Evolutionary conservation across 1,284 basidiomycete species (phyloP).

Genomic region (Spongiforma sp.): DNA sequence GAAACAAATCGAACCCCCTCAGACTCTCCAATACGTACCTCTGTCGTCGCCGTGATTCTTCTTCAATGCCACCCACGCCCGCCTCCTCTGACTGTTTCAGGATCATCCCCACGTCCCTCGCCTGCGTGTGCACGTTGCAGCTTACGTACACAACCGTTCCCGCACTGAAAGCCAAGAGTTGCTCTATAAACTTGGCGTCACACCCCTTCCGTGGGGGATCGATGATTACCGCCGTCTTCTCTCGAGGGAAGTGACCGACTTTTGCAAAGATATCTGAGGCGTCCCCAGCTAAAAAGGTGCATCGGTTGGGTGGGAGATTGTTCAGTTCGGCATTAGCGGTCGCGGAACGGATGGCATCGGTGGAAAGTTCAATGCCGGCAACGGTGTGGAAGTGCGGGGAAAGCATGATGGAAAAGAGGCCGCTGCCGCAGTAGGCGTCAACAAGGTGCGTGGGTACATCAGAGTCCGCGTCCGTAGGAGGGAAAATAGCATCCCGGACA

Average conservation of each 20-base stretch:
- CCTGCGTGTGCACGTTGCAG: slow-evolving; percentile 93
- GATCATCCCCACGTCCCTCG: slow-evolving; percentile 81
- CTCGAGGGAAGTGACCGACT: slow-evolving; percentile 70
- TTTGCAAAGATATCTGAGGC: slow-evolving; percentile 71
- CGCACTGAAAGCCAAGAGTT: slow-evolving; percentile 76
- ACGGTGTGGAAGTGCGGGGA: slow-evolving; percentile 79
- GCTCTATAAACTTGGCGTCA: slow-evolving; percentile 81
- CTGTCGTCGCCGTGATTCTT: slow-evolving; percentile 31
- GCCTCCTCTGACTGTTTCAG: slow-evolving; percentile 46
- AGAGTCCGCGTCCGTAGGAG: slow-evolving; percentile 13
- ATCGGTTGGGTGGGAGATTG: slow-evolving; percentile 44
- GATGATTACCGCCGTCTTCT: slow-evolving; percentile 75
- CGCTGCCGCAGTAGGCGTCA: slow-evolving; percentile 92
- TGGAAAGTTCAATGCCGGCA: slow-evolving; percentile 90
- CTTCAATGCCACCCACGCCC: slow-evolving; percentile 24
- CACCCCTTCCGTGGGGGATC: slow-evolving; percentile 94
- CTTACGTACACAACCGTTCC: slow-evolving; percentile 87
- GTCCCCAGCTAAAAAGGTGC: slow-evolving; percentile 69
- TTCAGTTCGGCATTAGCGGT: slow-evolving; percentile 85
- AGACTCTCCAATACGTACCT: slow-evolving; percentile 79
- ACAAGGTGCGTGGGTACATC: slow-evolving; percentile 78
- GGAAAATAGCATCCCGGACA: slow-evolving; percentile 78
- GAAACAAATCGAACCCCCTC: slow-evolving; percentile 91
- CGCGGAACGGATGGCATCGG: slow-evolving; percentile 81
- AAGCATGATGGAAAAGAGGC: slow-evolving; percentile 92